Conservation (phyloP, 2,329 filamentous ascomycete genomes). For the Niveomyces coronatus region DNA sequence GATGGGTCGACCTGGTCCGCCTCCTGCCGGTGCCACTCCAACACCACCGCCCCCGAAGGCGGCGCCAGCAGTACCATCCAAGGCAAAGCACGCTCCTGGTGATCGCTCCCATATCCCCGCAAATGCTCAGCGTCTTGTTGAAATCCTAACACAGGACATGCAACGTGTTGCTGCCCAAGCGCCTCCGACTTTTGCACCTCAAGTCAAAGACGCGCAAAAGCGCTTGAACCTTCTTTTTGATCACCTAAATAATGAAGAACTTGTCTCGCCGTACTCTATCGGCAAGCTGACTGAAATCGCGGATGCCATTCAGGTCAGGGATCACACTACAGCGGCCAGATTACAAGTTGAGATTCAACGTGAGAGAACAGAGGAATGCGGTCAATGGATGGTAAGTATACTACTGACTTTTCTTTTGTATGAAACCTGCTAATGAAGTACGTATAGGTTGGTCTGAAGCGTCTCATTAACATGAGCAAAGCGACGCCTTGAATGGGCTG, state of each 20-base stretch:
- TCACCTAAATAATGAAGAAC: slow-evolving; percentile 89
- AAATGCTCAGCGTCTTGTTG: slow-evolving; percentile 65
- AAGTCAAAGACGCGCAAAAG: slow-evolving; percentile 92
- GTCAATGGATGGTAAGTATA: slow-evolving; percentile 72
- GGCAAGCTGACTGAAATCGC: slow-evolving; percentile 55
- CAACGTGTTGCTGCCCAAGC: slow-evolving; percentile 79
- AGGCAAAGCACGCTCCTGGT: slow-evolving; percentile 64
- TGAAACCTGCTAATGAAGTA: slow-evolving; percentile 27
- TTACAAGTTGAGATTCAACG: slow-evolving; percentile 68
- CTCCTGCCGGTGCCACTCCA: slow-evolving; percentile 16
- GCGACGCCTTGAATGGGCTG: slow-evolving; percentile 47
- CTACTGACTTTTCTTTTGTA: background rate
- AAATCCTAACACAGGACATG: slow-evolving; percentile 75
- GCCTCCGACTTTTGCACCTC: slow-evolving; percentile 73
- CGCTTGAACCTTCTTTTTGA: slow-evolving; percentile 90
- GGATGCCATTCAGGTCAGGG: slow-evolving; percentile 53
- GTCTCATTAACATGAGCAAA: slow-evolving; percentile 70
- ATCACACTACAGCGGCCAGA: slow-evolving; percentile 57
- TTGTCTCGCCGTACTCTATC: slow-evolving; percentile 72
- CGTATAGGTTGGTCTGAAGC: slow-evolving; percentile 60
- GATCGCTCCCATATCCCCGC: slow-evolving; percentile 84
- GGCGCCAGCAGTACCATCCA: slow-evolving; percentile 39
- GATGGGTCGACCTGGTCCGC: slow-evolving; percentile 22
- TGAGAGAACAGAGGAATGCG: slow-evolving; percentile 70
- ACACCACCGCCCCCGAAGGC: slow-evolving; percentile 37